Conservation (phyloP, 1,284 basidiomycete species). For the Schizophyllum amplum region DNA sequence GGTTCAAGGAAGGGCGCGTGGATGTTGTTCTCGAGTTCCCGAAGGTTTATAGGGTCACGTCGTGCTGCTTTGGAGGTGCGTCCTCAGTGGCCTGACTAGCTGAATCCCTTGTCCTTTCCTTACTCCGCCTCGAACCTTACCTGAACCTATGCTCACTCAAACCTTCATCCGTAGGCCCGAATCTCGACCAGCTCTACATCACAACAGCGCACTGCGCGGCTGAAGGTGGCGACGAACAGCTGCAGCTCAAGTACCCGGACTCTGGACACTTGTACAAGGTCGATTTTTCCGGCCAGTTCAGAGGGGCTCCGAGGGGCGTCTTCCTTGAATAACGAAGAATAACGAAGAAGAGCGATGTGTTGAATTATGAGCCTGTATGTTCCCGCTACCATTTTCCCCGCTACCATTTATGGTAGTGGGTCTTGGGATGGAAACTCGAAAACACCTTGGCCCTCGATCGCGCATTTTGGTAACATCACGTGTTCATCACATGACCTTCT, state of each 20-base stretch:
- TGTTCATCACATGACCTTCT: no score
- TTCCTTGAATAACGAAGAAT: not conserved
- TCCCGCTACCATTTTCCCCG: no score
- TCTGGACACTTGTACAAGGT: constrained; percentile 60
- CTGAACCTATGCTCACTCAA: not conserved
- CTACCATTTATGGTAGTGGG: no score
- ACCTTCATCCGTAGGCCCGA: constrained; percentile 32
- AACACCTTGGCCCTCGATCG: no score
- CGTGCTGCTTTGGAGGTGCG: constrained; percentile 62
- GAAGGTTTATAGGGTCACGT: constrained; percentile 50
- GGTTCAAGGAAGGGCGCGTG: constrained; percentile 45
- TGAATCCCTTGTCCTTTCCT: no score
- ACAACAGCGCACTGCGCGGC: constrained; percentile 61
- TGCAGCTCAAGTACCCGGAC: constrained; percentile 46
- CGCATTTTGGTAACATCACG: no score
- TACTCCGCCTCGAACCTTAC: no score
- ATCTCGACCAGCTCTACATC: constrained; percentile 55
- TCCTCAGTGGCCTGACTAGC: constrained; percentile 1
- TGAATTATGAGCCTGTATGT: no score
- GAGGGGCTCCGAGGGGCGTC: constrained; percentile 20
- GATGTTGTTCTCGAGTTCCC: constrained; percentile 53
- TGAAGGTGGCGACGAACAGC: constrained; percentile 38
- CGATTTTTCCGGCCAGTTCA: constrained; percentile 46
- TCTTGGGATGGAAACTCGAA: no score
- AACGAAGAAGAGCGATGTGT: no score